Evolutionary conservation across 352 stramenopile species (phyloP).

Genomic region (Pythium insidiosum): DNA sequence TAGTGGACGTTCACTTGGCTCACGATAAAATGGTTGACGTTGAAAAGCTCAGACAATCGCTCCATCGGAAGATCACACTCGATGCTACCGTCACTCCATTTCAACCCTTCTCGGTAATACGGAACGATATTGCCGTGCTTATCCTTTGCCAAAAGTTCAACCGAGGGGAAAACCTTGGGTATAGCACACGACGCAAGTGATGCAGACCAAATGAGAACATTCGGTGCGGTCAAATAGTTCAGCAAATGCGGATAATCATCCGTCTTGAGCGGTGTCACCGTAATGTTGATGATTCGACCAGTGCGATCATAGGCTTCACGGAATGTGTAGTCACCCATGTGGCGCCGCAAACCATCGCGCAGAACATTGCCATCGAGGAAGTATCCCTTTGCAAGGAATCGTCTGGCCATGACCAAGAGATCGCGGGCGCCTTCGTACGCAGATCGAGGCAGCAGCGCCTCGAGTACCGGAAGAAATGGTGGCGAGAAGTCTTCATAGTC

Average conservation of each 20-base stretch:
- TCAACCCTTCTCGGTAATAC: constrained; percentile 72
- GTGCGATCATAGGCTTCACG: constrained; percentile 97
- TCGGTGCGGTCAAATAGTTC: constrained; percentile 98
- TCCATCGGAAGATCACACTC: constrained; percentile 96
- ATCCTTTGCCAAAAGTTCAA: constrained; percentile 94
- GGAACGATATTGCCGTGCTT: constrained; percentile 72
- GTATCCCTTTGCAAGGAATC: constrained; percentile 66
- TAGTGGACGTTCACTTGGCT: constrained; percentile 91
- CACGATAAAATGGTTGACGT: constrained; percentile 99
- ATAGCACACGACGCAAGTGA: constrained; percentile 93
- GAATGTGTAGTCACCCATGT: constrained; percentile 98
- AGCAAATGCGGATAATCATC: constrained; percentile 94
- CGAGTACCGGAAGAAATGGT: constrained; percentile 28
- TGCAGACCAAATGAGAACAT: constrained; percentile 98
- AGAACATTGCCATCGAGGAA: constrained; percentile 63
- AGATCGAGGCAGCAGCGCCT: constrained; percentile 34
- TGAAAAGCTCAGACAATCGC: constrained; percentile 94
- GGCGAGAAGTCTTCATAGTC: constrained; percentile 53
- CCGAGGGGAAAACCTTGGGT: constrained; percentile 91
- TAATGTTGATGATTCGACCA: constrained; percentile 98
- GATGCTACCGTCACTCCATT: constrained; percentile 94
- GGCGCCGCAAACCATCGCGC: constrained; percentile 62
- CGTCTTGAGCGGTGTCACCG: constrained; percentile 87
- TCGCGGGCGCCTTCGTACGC: constrained; percentile 39
- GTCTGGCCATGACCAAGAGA: constrained; percentile 42